Conservation (phyloP, 2,329 filamentous ascomycete genomes). For the Aspergillus tamarii region DNA sequence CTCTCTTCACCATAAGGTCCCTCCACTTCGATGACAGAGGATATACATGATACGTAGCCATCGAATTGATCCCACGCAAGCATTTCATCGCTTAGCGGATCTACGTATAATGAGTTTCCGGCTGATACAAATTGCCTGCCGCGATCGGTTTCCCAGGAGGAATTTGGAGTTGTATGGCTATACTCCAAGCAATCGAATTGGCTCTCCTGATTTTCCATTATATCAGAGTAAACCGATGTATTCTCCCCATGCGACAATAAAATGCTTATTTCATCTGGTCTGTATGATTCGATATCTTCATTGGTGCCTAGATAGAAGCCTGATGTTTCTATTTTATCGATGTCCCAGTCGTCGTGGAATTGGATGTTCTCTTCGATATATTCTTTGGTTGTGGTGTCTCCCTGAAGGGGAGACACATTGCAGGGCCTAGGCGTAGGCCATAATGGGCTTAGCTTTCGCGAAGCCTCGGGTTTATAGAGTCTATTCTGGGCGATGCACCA, state of each 20-base stretch:
- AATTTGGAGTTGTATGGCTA: neutral
- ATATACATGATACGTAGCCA: neutral
- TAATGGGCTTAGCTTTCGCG: conserved; percentile 11
- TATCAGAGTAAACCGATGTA: neutral
- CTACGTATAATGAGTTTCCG: neutral
- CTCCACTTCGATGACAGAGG: neutral
- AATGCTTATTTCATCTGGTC: neutral
- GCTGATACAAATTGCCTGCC: neutral
- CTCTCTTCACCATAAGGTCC: neutral
- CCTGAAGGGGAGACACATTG: too few species aligned
- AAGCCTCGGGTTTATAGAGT: conserved; percentile 22
- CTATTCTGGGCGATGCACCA: conserved; percentile 38
- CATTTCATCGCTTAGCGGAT: conserved; percentile 5
- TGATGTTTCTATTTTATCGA: neutral
- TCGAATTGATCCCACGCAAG: conserved; percentile 4
- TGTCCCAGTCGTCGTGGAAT: neutral
- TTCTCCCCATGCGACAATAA: conserved; percentile 11
- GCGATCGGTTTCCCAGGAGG: neutral
- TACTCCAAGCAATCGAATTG: neutral
- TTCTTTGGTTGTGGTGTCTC: neutral
- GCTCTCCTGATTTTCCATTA: neutral
- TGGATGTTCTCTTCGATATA: conserved; percentile 1
- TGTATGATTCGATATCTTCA: neutral
- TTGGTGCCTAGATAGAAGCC: conserved; percentile 12
- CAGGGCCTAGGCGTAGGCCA: neutral